Evolutionary conservation across 768 basidiomycete genomes (phyloP).

Genomic region (Boletus rufocinnamomeus): DNA sequence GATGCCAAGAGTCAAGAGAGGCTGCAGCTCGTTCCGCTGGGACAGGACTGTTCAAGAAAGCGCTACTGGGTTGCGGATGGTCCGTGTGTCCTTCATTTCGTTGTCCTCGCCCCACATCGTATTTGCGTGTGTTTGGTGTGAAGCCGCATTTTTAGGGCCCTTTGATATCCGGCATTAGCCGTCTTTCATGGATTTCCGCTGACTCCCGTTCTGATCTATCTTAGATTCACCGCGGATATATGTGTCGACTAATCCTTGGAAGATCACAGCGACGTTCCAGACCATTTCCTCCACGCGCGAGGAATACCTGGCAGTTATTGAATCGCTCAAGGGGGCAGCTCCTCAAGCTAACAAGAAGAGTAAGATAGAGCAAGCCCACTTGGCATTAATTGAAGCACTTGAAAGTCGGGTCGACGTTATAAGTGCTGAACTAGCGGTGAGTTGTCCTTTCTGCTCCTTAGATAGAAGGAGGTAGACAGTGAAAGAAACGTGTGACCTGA

Average conservation of each 20-base stretch:
- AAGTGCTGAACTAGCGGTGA: conserved; percentile 70
- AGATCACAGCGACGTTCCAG: conserved; percentile 76
- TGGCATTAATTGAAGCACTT: conserved; percentile 58
- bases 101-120: conserved; percentile 38
- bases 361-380: conserved; percentile 63
- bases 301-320: conserved; percentile 69
- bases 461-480: conserved; percentile 15
- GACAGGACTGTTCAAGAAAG: conserved; percentile 73
- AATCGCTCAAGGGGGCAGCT: conserved; percentile 53
- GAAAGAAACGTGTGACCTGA: conserved; percentile 16
- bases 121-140: conserved; percentile 77
- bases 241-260: conserved; percentile 88
- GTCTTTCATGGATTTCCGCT: conserved; percentile 36
- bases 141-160: conserved; percentile 48
- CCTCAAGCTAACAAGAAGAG: conserved; percentile 53
- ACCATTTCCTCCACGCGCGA: conserved; percentile 69
- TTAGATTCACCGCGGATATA: conserved; percentile 86
- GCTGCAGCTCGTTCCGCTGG: conserved; percentile 68
- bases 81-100: conserved; percentile 58
- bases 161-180: conserved; percentile 40
- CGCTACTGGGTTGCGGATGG: conserved; percentile 90
- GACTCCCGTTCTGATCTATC: conserved; percentile 35
- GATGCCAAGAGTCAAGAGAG: conserved; percentile 68
- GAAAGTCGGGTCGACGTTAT: conserved; percentile 66
- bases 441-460: conserved; percentile 34